These are phyloP conservation scores for Scheffersomyces insectosa DNA, from an alignment of 1,139 yeast species.

Conservation along the genomic window DNA sequence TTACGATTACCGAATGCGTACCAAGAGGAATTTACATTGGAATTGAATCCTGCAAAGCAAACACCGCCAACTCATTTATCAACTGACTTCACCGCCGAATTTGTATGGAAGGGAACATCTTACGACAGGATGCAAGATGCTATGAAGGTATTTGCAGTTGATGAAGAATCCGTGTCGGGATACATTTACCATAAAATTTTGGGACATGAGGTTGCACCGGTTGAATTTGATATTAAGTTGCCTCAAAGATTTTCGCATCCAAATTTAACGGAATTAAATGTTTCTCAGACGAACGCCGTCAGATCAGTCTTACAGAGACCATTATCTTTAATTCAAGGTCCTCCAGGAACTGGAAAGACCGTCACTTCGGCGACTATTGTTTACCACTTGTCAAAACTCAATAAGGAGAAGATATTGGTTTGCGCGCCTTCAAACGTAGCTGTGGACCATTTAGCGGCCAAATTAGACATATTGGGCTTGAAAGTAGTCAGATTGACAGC, in stretches of 20 bases:
- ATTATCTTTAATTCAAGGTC: conserved; percentile 88
- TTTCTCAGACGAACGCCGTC: conserved; percentile 80
- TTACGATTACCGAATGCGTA: conserved; percentile 68
- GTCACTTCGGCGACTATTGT: conserved; percentile 90
- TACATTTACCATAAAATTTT: conserved; percentile 76
- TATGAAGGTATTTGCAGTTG: conserved; percentile 67
- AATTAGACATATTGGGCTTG: conserved; percentile 65
- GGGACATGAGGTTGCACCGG: conserved; percentile 76
- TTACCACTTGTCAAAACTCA: conserved; percentile 66
- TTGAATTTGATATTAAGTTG: conserved; percentile 58
- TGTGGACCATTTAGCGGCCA: conserved; percentile 84
- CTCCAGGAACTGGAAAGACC: conserved; percentile 98
- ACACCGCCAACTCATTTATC: conserved; percentile 58
- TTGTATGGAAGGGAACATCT: conserved; percentile 87
- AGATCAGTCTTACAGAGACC: conserved; percentile 71
- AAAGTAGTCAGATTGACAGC: conserved; percentile 79
- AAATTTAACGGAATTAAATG: conserved; percentile 67
- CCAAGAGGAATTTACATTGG: conserved; percentile 74
- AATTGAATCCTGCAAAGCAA: conserved; percentile 45
- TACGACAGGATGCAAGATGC: conserved; percentile 86
- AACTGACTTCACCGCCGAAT: conserved; percentile 78
- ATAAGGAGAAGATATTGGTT: conserved; percentile 64
- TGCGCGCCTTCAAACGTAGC: conserved; percentile 98
- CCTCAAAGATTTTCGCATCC: conserved; percentile 69
- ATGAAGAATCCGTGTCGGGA: conserved; percentile 71